Evolutionary conservation across 495 filamentous ascomycete species (phyloP).

Genomic region (Penicillium goetzii): DNA sequence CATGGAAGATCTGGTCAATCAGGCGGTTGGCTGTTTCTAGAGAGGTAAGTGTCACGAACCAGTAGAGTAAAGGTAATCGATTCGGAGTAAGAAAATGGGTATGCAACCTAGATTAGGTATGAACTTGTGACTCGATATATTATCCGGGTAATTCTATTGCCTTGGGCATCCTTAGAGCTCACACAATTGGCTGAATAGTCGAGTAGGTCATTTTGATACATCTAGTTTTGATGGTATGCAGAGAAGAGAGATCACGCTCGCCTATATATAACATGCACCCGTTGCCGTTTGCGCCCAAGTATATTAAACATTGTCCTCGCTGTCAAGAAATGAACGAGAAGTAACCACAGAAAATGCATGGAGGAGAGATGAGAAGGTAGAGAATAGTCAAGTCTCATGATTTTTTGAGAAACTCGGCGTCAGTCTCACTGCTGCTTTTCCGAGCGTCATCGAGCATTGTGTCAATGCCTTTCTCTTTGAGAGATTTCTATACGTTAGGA

Average conservation of each 20-base stretch:
- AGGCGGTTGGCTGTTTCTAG: too few species aligned
- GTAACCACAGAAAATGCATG: background rate
- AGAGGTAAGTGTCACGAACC: too few species aligned
- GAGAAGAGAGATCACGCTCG: conserved; percentile 8
- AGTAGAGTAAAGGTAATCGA: too few species aligned
- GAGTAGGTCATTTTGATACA: background rate
- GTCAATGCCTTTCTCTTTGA: conserved; percentile 86
- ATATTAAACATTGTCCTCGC: conserved; percentile 3
- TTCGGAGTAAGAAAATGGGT: too few species aligned
- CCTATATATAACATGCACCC: conserved; percentile 4
- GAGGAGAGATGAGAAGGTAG: conserved; percentile 13
- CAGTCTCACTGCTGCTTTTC: conserved; percentile 79
- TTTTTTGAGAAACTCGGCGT: conserved; percentile 68
- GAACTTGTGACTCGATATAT: too few species aligned
- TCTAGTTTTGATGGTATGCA: background rate
- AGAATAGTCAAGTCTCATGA: conserved; percentile 20
- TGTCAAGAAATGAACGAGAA: background rate
- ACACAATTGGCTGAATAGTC: background rate
- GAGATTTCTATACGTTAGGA: conserved; percentile 60
- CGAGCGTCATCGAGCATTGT: conserved; percentile 83
- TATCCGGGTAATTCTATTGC: too few species aligned
- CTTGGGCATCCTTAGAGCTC: too few species aligned
- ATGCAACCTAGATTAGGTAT: too few species aligned
- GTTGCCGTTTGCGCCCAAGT: conserved; percentile 8
- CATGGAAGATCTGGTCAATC: too few species aligned